phyloP scores from a whole-genome alignment of 441 rosid genomes.

The Erodium trifolium region DNA sequence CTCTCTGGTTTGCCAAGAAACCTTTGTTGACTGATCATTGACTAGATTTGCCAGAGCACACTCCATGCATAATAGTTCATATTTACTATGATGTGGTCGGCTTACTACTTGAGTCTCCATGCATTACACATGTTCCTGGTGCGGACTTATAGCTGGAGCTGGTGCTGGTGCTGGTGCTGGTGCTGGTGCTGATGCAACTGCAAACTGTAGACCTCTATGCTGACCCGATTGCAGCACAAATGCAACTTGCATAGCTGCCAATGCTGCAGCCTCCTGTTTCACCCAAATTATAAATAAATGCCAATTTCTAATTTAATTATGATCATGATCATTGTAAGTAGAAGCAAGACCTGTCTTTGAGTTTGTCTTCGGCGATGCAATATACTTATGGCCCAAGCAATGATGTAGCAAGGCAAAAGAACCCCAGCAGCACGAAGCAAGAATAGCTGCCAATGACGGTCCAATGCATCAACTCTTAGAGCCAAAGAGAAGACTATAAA shows the following conservation, averaged over 20 bases:
- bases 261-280: slow-evolving; percentile 69
- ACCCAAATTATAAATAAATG: slow-evolving; percentile 11
- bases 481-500: neutral
- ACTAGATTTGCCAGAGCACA: slow-evolving; percentile 1
- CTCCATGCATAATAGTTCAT: neutral
- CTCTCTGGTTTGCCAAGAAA: neutral
- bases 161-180: slow-evolving; percentile 36
- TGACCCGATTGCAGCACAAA: slow-evolving; percentile 80
- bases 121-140: slow-evolving; percentile 24
- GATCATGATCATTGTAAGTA: neutral
- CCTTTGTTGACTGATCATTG: neutral
- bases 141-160: slow-evolving; percentile 32
- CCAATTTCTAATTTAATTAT: neutral
- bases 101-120: slow-evolving; percentile 6
- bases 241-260: slow-evolving; percentile 79
- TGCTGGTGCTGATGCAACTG: slow-evolving; percentile 39
- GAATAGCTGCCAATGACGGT: slow-evolving; percentile 36
- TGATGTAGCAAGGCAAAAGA: slow-evolving; percentile 29
- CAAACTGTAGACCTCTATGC: slow-evolving; percentile 67
- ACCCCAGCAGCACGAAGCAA: slow-evolving; percentile 24
- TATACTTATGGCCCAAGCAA: slow-evolving; percentile 97
- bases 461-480: neutral
- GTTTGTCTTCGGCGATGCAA: slow-evolving; percentile 79
- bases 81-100: neutral
- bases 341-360: slow-evolving; percentile 66